A percentile compares a stretch with the other conserved stretches of the same genome.
Evolutionary conservation across 805 yeast species (phyloP).

Genomic region (Blastobotrys terrestris): DNA sequence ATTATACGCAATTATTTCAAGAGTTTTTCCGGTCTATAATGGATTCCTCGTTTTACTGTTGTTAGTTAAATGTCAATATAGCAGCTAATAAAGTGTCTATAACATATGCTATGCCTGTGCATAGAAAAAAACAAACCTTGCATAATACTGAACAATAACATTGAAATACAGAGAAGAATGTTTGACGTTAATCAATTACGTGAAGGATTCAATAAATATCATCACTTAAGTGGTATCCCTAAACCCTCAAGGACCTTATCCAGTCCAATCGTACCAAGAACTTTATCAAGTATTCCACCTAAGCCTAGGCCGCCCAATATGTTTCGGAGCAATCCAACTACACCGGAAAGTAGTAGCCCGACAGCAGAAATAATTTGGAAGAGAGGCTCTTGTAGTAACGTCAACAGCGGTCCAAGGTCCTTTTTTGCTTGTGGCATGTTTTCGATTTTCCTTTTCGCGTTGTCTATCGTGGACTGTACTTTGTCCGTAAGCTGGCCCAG

Average conservation of each 20-base stretch:
- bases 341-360: neutral
- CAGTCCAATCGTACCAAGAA: slow-evolving; percentile 1
- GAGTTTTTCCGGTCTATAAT: too few species aligned
- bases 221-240: too few species aligned
- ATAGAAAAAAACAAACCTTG: too few species aligned
- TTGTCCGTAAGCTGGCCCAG: neutral
- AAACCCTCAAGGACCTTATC: slow-evolving; percentile 2
- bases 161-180: too few species aligned
- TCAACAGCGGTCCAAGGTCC: slow-evolving; percentile 1
- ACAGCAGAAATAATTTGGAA: slow-evolving; percentile 4
- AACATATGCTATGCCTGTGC: too few species aligned
- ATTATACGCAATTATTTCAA: too few species aligned
- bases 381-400: neutral
- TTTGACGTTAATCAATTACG: too few species aligned
- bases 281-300: slow-evolving; percentile 4
- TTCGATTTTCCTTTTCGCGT: neutral
- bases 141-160: too few species aligned
- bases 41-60: too few species aligned
- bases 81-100: too few species aligned
- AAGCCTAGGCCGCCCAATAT: neutral
- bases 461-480: neutral
- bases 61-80: too few species aligned
- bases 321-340: neutral
- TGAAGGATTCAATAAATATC: too few species aligned
- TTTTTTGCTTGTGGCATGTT: slow-evolving; percentile 3